Percentiles rank a stretch among this genome's conserved stretches.
Conservation (phyloP, 768 basidiomycete genomes). For the Aureoboletus auriporus region DNA sequence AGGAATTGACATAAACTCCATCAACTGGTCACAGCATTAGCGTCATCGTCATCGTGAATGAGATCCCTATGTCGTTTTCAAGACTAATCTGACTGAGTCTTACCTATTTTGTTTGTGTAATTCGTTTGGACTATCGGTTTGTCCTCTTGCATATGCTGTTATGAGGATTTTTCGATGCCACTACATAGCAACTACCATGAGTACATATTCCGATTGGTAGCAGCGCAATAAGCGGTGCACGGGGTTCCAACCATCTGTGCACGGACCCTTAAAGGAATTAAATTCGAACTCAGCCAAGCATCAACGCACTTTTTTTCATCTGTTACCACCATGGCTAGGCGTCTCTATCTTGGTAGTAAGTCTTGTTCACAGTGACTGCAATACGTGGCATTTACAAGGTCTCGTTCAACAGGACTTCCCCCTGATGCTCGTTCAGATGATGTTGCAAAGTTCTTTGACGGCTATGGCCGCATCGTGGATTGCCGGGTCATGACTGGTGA, state of each 20-base stretch:
- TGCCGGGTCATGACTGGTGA: constrained; percentile 92
- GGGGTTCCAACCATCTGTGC: constrained; percentile 22
- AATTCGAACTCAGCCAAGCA: constrained; percentile 31
- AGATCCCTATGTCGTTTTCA: background rate
- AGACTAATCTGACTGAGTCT: constrained; percentile 10
- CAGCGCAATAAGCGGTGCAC: constrained; percentile 5
- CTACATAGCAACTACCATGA: no score
- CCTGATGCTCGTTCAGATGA: constrained; percentile 80
- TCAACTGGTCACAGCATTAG: constrained; percentile 83
- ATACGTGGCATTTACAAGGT: constrained; percentile 1
- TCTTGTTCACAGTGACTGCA: constrained; percentile 9
- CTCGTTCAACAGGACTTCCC: constrained; percentile 58
- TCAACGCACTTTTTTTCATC: constrained; percentile 28
- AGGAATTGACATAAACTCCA: constrained; percentile 92
- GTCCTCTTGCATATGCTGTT: background rate
- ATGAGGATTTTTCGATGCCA: background rate
- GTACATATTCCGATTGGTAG: background rate
- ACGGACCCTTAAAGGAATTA: constrained; percentile 28
- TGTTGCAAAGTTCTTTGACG: constrained; percentile 85
- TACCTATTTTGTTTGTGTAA: constrained; percentile 11
- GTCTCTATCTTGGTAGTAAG: constrained; percentile 84
- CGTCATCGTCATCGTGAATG: background rate
- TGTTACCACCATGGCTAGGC: constrained; percentile 63
- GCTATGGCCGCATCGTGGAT: constrained; percentile 84
- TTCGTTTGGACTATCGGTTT: constrained; percentile 2